Evolutionary conservation across 352 stramenopile species (phyloP).

Genomic region (Pythium dissimile): DNA sequence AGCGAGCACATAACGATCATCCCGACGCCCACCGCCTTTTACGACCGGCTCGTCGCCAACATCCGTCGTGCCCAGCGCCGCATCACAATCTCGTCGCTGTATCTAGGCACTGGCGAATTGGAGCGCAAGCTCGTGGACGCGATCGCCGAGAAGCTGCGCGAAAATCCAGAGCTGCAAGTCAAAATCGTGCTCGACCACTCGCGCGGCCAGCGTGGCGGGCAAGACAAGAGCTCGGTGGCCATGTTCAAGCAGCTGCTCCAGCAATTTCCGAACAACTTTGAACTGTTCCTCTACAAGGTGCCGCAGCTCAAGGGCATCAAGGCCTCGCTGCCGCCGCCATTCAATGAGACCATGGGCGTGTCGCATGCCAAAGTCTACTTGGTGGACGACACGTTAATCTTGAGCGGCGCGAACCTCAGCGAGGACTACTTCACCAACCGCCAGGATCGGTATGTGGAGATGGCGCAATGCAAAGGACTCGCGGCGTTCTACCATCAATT

Average conservation of each 20-base stretch:
- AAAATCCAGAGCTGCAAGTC: slow-evolving; percentile 47
- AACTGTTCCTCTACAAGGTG: slow-evolving; percentile 67
- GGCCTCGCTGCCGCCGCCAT: slow-evolving; percentile 59
- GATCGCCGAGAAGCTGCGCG: slow-evolving; percentile 32
- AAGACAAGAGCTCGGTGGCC: slow-evolving; percentile 47
- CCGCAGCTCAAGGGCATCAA: slow-evolving; percentile 62
- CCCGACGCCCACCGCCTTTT: slow-evolving; percentile 50
- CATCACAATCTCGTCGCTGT: slow-evolving; percentile 68
- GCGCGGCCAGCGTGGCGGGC: slow-evolving; percentile 48
- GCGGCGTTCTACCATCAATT: slow-evolving; percentile 73
- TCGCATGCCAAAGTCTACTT: slow-evolving; percentile 85
- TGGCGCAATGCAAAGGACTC: slow-evolving; percentile 43
- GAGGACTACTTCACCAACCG: slow-evolving; percentile 83
- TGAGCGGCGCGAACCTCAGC: slow-evolving; percentile 81
- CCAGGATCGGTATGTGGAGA: slow-evolving; percentile 77
- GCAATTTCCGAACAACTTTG: slow-evolving; percentile 46
- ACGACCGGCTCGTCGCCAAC: slow-evolving; percentile 57
- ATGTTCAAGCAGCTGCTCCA: slow-evolving; percentile 50
- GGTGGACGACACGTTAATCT: slow-evolving; percentile 73
- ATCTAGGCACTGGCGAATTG: slow-evolving; percentile 61
- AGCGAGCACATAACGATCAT: slow-evolving; percentile 51
- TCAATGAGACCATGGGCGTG: slow-evolving; percentile 82
- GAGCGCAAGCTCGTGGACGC: slow-evolving; percentile 44
- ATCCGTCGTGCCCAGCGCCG: slow-evolving; percentile 41
- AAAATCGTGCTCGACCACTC: slow-evolving; percentile 72